Conservation (phyloP, 2,329 filamentous ascomycete species). For the Monosporascus ibericus region DNA sequence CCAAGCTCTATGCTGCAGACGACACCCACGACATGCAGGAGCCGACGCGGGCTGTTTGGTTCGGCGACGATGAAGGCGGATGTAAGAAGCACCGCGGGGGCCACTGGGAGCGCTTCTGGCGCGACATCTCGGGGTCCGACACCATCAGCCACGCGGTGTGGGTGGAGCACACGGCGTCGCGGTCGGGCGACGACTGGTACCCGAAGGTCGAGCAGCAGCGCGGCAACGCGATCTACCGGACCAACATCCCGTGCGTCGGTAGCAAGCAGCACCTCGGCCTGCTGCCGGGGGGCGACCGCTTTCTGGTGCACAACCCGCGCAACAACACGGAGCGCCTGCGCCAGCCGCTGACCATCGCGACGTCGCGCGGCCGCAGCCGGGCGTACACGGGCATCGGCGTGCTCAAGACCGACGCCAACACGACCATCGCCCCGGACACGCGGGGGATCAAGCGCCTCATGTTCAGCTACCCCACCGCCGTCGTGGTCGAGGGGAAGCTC, state of each 20-base stretch:
- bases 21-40: constrained; percentile 17
- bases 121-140: constrained; percentile 14
- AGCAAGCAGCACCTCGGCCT: constrained; percentile 14
- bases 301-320: constrained; percentile 13
- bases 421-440: constrained; percentile 17
- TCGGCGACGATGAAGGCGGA: constrained; percentile 5
- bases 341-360: constrained; percentile 13
- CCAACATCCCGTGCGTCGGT: constrained; percentile 17
- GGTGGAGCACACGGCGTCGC: constrained; percentile 12
- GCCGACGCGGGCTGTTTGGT: constrained; percentile 17
- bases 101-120: constrained; percentile 21
- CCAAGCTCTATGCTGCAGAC: constrained; percentile 10
- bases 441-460: constrained; percentile 16
- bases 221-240: constrained; percentile 16
- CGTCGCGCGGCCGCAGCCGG: constrained; percentile 7
- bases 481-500: constrained; percentile 14
- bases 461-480: constrained; percentile 17
- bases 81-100: constrained; percentile 2
- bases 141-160: constrained; percentile 16
- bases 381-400: constrained; percentile 11
- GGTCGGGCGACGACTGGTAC: constrained; percentile 14
- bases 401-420: constrained; percentile 15
- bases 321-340: constrained; percentile 11
- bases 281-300: constrained; percentile 5
- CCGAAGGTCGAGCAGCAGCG: constrained; percentile 8